Evolutionary conservation across 1,284 basidiomycete genomes (phyloP).

Genomic region (Ustilago curta): DNA sequence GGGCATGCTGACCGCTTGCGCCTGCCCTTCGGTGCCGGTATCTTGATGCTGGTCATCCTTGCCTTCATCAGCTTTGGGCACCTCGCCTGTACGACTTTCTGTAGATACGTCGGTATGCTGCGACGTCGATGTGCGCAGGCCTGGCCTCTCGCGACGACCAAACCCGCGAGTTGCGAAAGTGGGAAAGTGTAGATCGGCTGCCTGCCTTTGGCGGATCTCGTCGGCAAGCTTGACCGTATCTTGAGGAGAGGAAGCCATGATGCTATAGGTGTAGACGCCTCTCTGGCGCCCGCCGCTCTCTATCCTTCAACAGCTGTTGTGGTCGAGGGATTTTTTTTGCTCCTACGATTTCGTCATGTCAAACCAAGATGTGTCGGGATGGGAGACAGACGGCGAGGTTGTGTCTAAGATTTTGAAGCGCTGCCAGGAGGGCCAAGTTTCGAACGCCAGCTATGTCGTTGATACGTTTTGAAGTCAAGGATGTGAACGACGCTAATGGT

Average conservation of each 20-base stretch:
- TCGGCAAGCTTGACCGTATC: conserved; percentile 45
- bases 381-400: not conserved
- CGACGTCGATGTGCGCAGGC: conserved; percentile 12
- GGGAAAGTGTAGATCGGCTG: conserved; percentile 36
- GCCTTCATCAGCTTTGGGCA: not conserved
- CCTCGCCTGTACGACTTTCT: not conserved
- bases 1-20: conserved; percentile 15
- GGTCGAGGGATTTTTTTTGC: not conserved
- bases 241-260: conserved; percentile 44
- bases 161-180: conserved; percentile 43
- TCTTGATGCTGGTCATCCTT: not conserved
- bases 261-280: not conserved
- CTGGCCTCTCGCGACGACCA: conserved; percentile 34
- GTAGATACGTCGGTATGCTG: conserved; percentile 6
- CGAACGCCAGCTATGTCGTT: no score
- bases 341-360: conserved; percentile 10
- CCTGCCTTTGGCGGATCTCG: conserved; percentile 43
- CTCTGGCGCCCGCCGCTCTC: not conserved
- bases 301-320: not conserved
- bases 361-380: not conserved
- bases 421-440: not conserved
- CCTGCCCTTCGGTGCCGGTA: not conserved
- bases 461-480: no score
- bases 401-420: not conserved
- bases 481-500: not conserved